Evolutionary conservation across 768 basidiomycete genomes (phyloP).

Genomic region (Agaricus blazei): DNA sequence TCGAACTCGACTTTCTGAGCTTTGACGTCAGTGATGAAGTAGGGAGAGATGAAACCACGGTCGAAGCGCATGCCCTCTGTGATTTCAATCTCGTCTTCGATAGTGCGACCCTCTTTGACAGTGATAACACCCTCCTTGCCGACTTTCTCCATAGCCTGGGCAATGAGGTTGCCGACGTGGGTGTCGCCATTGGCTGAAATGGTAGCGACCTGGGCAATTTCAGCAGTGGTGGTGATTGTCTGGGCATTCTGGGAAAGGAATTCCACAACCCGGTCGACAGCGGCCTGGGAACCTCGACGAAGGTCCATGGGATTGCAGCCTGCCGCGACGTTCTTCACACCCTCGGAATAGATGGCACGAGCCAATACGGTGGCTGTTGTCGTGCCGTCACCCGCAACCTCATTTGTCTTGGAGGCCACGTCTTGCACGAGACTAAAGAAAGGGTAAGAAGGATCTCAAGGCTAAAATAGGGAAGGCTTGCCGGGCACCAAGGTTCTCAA

Average conservation of each 20-base stretch:
- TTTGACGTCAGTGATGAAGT: conserved; percentile 99
- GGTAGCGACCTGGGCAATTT: conserved; percentile 99
- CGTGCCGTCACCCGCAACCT: conserved; percentile 95
- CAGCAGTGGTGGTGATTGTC: conserved; percentile 93
- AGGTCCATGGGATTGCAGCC: conserved; percentile 99
- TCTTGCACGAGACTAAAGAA: conserved; percentile 79
- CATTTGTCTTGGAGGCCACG: conserved; percentile 95
- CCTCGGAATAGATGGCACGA: conserved; percentile 96
- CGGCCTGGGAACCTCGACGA: conserved; percentile 94
- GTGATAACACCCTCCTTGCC: conserved; percentile 99
- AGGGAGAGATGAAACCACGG: conserved; percentile 96
- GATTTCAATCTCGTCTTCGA: conserved; percentile 98
- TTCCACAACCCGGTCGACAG: conserved; percentile 91
- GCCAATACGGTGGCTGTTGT: conserved; percentile 97
- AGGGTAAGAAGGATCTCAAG: neutral
- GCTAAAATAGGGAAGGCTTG: conserved; percentile 32
- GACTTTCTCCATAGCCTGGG: conserved; percentile 99
- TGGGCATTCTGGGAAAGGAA: conserved; percentile 86
- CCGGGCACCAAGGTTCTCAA: conserved; percentile 98
- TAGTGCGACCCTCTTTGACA: conserved; percentile 97
- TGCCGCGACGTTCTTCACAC: conserved; percentile 98
- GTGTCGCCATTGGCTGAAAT: conserved; percentile 80
- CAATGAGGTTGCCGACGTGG: conserved; percentile 92
- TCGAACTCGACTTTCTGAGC: conserved; percentile 93
- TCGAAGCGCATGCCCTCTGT: conserved; percentile 99